Conservation (phyloP, 108 stramenopile genomes). For the Cyclotella distinguenda region DNA sequence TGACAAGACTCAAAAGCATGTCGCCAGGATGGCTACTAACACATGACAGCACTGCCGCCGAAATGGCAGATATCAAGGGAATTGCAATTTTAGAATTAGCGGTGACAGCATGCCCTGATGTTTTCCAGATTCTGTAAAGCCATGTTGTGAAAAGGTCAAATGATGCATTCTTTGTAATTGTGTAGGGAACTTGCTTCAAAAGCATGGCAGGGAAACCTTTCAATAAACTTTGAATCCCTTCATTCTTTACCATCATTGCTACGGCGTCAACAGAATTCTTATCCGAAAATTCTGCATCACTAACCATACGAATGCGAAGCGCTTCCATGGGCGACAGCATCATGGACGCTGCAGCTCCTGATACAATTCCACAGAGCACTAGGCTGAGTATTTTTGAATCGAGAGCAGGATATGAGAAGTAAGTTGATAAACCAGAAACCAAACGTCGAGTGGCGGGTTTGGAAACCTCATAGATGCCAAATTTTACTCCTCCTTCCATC, state of each 20-base stretch:
- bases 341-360: slow-evolving; percentile 78
- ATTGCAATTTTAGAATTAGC: slow-evolving; percentile 48
- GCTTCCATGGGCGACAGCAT: slow-evolving; percentile 89
- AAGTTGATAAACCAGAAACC: slow-evolving; percentile 27
- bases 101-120: slow-evolving; percentile 37
- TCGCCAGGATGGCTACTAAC: slow-evolving; percentile 90
- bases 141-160: slow-evolving; percentile 57
- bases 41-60: slow-evolving; percentile 74
- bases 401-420: slow-evolving; percentile 39
- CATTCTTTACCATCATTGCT: slow-evolving; percentile 50
- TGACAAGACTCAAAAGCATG: slow-evolving; percentile 78
- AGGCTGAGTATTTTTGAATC: slow-evolving; percentile 53
- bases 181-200: slow-evolving; percentile 72
- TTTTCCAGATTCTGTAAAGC: slow-evolving; percentile 40
- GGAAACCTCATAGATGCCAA: slow-evolving; percentile 85
- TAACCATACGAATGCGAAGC: slow-evolving; percentile 81
- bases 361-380: slow-evolving; percentile 52
- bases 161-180: slow-evolving; percentile 60
- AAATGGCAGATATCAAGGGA: slow-evolving; percentile 68
- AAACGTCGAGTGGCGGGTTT: slow-evolving; percentile 58
- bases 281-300: slow-evolving; percentile 65
- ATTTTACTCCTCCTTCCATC: slow-evolving; percentile 81
- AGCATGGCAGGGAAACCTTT: slow-evolving; percentile 68
- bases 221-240: slow-evolving; percentile 58
- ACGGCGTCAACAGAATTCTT: slow-evolving; percentile 59